Evolutionary conservation across 2,329 filamentous ascomycete species (phyloP).

Genomic region (Penicillium sp.): DNA sequence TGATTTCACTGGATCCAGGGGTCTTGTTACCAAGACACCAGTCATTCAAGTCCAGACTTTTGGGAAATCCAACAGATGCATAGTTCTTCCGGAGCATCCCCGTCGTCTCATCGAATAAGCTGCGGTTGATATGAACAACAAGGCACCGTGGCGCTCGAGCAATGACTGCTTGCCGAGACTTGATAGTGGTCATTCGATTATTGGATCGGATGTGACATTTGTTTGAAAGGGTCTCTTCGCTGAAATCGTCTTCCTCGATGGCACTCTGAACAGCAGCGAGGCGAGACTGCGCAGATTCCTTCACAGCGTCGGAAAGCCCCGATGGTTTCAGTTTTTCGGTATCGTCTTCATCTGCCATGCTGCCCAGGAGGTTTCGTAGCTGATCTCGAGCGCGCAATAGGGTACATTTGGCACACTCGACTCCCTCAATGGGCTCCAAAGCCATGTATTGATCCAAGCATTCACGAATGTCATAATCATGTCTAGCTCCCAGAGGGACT

Average conservation of each 20-base stretch:
- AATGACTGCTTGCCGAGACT: constrained; percentile 83
- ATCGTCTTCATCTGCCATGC: constrained; percentile 35
- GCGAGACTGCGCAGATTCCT: constrained; percentile 43
- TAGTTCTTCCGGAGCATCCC: constrained; percentile 78
- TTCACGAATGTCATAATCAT: constrained; percentile 66
- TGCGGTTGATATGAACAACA: constrained; percentile 83
- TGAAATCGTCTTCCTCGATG: constrained; percentile 73
- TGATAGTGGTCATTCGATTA: constrained; percentile 68
- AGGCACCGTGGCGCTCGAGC: constrained; percentile 75
- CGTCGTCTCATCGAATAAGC: constrained; percentile 78
- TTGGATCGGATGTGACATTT: constrained; percentile 62
- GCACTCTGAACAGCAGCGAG: constrained; percentile 63
- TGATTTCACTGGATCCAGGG: constrained; percentile 28
- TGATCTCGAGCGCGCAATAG: constrained; percentile 56
- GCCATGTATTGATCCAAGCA: constrained; percentile 78
- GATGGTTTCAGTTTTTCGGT: constrained; percentile 19
- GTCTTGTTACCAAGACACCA: constrained; percentile 69
- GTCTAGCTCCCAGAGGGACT: constrained; percentile 64
- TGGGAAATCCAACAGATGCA: constrained; percentile 71
- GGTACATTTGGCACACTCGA: constrained; percentile 89
- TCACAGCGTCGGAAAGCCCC: constrained; percentile 33
- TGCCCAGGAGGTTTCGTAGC: constrained; percentile 42
- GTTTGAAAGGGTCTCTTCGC: constrained; percentile 58
- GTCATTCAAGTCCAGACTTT: constrained; percentile 65
- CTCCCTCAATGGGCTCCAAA: constrained; percentile 78